Conservation (phyloP, 78 protist genomes). For the Planoprotostelium fungivorum region DNA sequence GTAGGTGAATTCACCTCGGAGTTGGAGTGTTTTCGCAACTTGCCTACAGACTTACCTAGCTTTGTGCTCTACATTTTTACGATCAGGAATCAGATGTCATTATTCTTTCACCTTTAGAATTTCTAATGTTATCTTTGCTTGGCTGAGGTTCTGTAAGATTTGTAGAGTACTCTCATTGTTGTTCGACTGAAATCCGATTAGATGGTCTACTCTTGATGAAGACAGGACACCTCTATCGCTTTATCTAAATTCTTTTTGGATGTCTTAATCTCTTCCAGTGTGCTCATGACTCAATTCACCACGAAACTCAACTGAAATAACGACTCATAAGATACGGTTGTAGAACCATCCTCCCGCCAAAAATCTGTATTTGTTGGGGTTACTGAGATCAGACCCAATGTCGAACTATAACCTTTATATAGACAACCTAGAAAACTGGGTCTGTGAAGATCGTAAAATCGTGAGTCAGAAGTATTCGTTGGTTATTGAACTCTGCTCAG, state of each 20-base stretch:
- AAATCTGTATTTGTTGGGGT: too few relatives aligned
- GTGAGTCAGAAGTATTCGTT: not conserved
- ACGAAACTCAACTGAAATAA: too few relatives aligned
- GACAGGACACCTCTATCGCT: not conserved
- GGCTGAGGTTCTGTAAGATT: not conserved
- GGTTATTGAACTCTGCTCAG: not conserved
- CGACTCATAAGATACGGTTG: too few relatives aligned
- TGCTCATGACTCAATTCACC: too few relatives aligned
- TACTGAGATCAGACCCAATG: not conserved
- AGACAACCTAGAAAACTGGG: not conserved
- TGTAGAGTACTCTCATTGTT: not conserved
- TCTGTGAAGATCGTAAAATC: not conserved
- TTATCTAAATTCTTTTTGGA: not conserved
- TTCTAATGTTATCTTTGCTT: not conserved
- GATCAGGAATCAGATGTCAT: not conserved
- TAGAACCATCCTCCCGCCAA: too few relatives aligned
- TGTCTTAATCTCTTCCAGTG: not conserved
- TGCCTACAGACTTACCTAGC: not conserved
- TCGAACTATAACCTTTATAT: not conserved
- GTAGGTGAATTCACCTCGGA: not conserved
- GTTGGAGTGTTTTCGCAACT: not conserved
- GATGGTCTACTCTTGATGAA: not conserved
- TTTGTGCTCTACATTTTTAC: not conserved
- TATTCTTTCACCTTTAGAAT: not conserved
- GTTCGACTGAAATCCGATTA: not conserved